Base-by-base conservation (phyloP, 306 rosid genomes). In the Trichosanthes truncata region DNA sequence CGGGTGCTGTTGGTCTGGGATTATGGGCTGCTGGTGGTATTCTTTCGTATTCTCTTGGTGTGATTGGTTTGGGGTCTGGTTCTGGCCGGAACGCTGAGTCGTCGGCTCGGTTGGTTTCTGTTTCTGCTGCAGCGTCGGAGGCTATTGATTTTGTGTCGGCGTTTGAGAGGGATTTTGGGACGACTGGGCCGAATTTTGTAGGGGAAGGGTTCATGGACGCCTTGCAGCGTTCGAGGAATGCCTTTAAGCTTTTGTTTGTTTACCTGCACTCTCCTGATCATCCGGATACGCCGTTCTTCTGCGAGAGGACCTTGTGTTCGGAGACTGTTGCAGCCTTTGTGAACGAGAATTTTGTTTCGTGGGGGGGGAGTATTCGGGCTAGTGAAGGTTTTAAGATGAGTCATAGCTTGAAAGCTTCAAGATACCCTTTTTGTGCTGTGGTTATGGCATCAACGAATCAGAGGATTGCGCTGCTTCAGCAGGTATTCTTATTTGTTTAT, bases 351-450 rank as follows among this genome's bases (percentile, higher is more conserved):
- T 96, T 96, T 55, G 97, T 96, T 20, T 84, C 93, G 15, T 96
- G 99, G 99, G 98, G 98, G 75, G 99, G 99, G 17, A 93, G 90
- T 59, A 96, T 96, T 78, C 82, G 98, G 31, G 85, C 92, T 9
- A 93, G 94, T 78, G 99, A 96, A 83, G 99, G 99, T 8, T 96
- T 96, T 85, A 96, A 93, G 96, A 96, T 93, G 99, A 90, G 97
- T 82, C 93, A 96, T 56, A 91, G 97, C 79, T 87, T 96, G 86
- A 96, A 96, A 86, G 99, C 99, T 11, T 93, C 99, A 0, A 53
- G 97, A 17, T 96, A 85, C 65, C 99, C 99, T 1, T 96, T 96
- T 74, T 96, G 99, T 84, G 99, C 98, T 13, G 87, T 91, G 7
- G 99, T 96, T 13, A 93, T 93, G 98, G 93, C 96, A 0, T 92